Evolutionary conservation across 495 filamentous ascomycete genomes (phyloP).

Genomic region (Neurospora sp.): DNA sequence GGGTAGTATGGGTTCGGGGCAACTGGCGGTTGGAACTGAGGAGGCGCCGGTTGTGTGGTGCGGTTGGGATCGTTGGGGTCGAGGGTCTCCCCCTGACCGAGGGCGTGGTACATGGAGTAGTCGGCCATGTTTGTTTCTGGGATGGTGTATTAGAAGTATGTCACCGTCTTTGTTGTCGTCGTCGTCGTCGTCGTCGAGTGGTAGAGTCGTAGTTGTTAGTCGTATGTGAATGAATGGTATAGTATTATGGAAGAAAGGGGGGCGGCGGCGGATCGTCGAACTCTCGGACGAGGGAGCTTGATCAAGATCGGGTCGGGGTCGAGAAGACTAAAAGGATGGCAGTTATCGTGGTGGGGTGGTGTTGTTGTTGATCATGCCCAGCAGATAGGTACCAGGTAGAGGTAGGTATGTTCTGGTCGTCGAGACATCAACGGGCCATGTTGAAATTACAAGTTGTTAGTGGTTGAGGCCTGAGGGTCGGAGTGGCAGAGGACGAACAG

Average conservation of each 20-base stretch:
- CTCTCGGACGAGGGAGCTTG: background rate
- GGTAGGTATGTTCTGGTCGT: background rate
- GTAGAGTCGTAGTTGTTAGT: background rate
- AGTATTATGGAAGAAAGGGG: background rate
- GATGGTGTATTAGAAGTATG: background rate
- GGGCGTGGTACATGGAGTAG: conserved; percentile 66
- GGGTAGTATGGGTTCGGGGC: conserved; percentile 52
- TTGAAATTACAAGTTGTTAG: background rate
- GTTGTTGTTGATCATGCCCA: conserved; percentile 3
- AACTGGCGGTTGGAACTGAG: conserved; percentile 44
- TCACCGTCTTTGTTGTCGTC: conserved; percentile 1
- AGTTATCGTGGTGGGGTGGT: background rate
- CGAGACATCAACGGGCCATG: background rate
- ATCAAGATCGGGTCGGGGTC: background rate
- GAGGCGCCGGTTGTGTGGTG: conserved; percentile 45
- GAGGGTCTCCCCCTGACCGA: conserved; percentile 50
- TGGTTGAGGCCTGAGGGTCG: background rate
- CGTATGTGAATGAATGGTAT: background rate
- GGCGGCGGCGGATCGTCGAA: background rate
- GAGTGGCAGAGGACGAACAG: background rate
- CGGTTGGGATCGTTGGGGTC: conserved; percentile 55
- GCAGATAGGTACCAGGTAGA: no score
- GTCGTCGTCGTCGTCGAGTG: background rate
- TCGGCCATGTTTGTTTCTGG: conserved; percentile 50
- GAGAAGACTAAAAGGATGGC: background rate